Evolutionary conservation across 2,329 filamentous ascomycete genomes (phyloP).

Genomic region (Huntiella bhutanensis): DNA sequence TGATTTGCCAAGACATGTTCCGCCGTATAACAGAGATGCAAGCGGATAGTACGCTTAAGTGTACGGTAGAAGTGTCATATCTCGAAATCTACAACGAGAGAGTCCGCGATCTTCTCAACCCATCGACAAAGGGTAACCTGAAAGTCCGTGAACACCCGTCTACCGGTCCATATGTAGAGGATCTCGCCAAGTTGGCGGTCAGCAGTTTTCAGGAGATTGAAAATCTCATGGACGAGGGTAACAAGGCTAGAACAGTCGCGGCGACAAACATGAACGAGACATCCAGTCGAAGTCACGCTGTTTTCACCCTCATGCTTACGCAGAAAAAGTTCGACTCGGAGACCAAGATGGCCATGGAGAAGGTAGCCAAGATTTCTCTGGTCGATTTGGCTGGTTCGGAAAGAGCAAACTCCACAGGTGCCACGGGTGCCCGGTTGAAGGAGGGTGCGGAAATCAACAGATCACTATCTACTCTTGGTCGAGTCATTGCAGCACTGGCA

Average conservation of each 20-base stretch:
- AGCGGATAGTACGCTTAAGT: slow-evolving; percentile 56
- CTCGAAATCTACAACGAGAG: slow-evolving; percentile 98
- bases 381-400: slow-evolving; percentile 97
- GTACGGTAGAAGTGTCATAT: slow-evolving; percentile 95
- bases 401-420: slow-evolving; percentile 88
- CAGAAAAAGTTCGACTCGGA: slow-evolving; percentile 83
- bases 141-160: slow-evolving; percentile 96
- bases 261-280: slow-evolving; percentile 99
- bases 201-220: slow-evolving; percentile 91
- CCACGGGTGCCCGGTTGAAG: slow-evolving; percentile 83
- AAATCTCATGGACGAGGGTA: slow-evolving; percentile 95
- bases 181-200: slow-evolving; percentile 86
- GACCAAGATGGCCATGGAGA: slow-evolving; percentile 93
- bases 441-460: slow-evolving; percentile 98
- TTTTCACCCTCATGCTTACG: slow-evolving; percentile 88
- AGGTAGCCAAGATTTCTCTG: slow-evolving; percentile 92
- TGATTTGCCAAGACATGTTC: slow-evolving; percentile 97
- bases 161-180: slow-evolving; percentile 93
- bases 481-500: slow-evolving; percentile 89
- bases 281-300: slow-evolving; percentile 91
- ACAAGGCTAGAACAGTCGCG: slow-evolving; percentile 93
- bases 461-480: slow-evolving; percentile 84
- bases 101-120: slow-evolving; percentile 87
- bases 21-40: slow-evolving; percentile 56
- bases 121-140: slow-evolving; percentile 84